Percentiles rank a stretch among this genome's conserved stretches.
These are phyloP conservation scores for Salicornia ramosissima DNA, from an alignment of 148 eudicot species.

Conservation along the genomic window DNA sequence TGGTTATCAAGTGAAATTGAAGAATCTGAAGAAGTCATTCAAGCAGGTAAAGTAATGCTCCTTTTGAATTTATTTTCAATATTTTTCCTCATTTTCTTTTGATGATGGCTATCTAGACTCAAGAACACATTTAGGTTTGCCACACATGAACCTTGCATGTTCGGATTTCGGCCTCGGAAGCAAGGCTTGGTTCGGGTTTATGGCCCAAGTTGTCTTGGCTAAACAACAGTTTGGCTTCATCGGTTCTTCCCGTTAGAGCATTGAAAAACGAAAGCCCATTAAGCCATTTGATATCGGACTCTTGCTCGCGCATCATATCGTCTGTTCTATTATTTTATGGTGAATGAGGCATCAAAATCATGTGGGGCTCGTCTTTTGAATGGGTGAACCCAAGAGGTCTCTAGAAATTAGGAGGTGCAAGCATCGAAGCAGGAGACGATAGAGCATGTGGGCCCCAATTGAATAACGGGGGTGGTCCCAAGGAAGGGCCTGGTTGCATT, in stretches of 20 bases:
- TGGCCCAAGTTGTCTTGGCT: conserved; percentile 51
- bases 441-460: conserved; percentile 68
- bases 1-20: conserved; percentile 80
- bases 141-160: conserved; percentile 20
- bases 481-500: conserved; percentile 46
- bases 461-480: conserved; percentile 63
- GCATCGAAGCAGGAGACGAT: conserved; percentile 36
- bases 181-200: conserved; percentile 39
- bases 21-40: conserved; percentile 75
- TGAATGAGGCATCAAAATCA: conserved; percentile 74
- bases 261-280: conserved; percentile 72
- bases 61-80: conserved; percentile 76
- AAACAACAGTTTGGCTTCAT: conserved; percentile 69
- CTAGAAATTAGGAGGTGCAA: conserved; percentile 53
- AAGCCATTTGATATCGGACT: conserved; percentile 84
- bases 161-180: conserved; percentile 42
- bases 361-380: conserved; percentile 69
- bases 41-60: conserved; percentile 77
- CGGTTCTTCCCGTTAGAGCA: conserved; percentile 72
- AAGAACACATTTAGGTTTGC: conserved; percentile 60
- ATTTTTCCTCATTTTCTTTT: conserved; percentile 47
- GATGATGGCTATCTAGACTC: conserved; percentile 62
- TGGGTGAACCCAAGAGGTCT: conserved; percentile 53
- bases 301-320: conserved; percentile 71
- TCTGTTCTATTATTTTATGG: conserved; percentile 59